Base-by-base conservation (phyloP, 495 filamentous ascomycete genomes). In the Podospora conica region DNA sequence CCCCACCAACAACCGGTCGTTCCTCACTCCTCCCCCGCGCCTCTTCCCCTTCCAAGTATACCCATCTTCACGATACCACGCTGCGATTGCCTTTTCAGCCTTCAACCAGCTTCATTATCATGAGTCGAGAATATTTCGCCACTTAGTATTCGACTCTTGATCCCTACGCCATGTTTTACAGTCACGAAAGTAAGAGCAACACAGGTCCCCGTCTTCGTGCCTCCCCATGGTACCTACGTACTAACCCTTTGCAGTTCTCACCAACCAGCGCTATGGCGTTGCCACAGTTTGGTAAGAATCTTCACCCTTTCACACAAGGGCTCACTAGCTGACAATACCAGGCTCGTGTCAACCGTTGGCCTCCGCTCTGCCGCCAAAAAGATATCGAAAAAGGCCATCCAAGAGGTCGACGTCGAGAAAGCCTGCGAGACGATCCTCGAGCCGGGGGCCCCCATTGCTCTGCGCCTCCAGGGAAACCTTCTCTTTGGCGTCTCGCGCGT, bases 341-440 rank as follows among this genome's bases (percentile, higher is more conserved):
- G 93, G 95, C 84, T 98, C 9, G 89, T 96, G 31, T 96, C 95
- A 59, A 98, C 95, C 1, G 83, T 96, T 22, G 86, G 91, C 9
- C 89, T 87, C 65, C 90, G 88, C 6, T 70, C 68, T 3, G 83
- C 82, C n/a, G 81, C 87, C 25, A 87, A 84, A 69, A 91, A 87
- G 72, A 82, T 98, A 60, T 90, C 87, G 33, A 79, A 90, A n/a
- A 96, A 93, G 74, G 88, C 91, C 11, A 97, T 98, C 65, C 84
- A 91, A 55, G 87, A 91, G 11, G 95, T 98, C 58, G 83, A 98
- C 70, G 87, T 98, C 9, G 83, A 85, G 20, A 93, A 89, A 67
- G 94, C 94, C 63, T 97, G 93, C 75, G 83, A 87, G 57, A 93
- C 90, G 7, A 96, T 98, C 71, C 86, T 89, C 28, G 82, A 90